Base-by-base conservation (phyloP, 2,329 filamentous ascomycete genomes). In the Intubia oerlemansii region DNA sequence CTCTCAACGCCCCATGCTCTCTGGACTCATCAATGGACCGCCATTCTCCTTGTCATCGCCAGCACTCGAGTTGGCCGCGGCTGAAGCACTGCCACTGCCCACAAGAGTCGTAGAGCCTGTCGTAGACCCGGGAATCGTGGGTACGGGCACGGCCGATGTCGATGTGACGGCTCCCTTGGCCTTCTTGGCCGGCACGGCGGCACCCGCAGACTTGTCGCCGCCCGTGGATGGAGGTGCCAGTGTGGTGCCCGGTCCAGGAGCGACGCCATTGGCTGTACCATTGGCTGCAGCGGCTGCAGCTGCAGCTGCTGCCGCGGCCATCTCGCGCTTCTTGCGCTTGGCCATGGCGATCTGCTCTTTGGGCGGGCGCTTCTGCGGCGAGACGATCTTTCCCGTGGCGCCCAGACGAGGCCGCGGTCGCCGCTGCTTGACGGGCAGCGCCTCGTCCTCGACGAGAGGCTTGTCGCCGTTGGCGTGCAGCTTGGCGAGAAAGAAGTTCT, bases 371-470 rank as follows among this genome's bases (percentile, higher is more conserved):
- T 90, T 91, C 41, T 82, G 70, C 18, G 80, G 79, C 29, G 72
- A 77, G 9, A 76, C 75, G 39, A 91, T 91, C 58, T 90, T 91
- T 43, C 80, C 80, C 13, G 74, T 84, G 13, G 68, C 65, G 19
- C 64, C 63, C 15, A 68, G 59, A 18, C 65, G 57, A n/a, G 68
- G 65, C n/a, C 65, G 59, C 15, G 54, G 80, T 53, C 55, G 75
- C 56, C 81, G 65, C 52, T 98, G 88, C 52, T 98, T 98, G 31
- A 74, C 67, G 11, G 90, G 88, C 15, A 98, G 57, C 40, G 98
- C 85, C 44, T 95, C 80, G 51, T 98, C 88, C 54, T 98, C 88
- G 29, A 91, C 58, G 38, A 98, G 62, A 24, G 81, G 71, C 46
- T 82, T 67, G 42, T 85, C 73, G 46, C 67, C 66, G 47, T 84